Base-by-base conservation (phyloP, 2,329 filamentous ascomycete species). In the Aspergillus ustus region DNA sequence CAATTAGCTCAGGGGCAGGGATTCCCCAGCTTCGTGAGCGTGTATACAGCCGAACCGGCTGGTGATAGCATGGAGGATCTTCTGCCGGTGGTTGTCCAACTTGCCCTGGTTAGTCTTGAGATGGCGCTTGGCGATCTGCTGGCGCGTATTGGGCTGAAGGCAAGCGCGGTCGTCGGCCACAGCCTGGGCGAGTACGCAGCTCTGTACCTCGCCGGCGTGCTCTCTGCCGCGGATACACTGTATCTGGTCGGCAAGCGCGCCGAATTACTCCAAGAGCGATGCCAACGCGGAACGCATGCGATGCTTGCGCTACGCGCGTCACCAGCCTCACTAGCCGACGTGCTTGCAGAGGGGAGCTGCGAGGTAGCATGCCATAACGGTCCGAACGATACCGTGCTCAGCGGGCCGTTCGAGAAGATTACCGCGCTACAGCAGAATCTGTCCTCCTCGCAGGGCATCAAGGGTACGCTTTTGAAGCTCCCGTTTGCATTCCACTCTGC, bases 161-260 rank as follows among this genome's bases (percentile, higher is more conserved):
- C 79, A 37, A 75, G 73, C 17, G 77, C 75, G 28, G 75, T 79
- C 7, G 70, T 80, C 37, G 79, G 79, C 3, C 79, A 81, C 56
- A 78, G 76, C 49, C 69, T 78, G 2, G 77, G 77, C 2, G 76
- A 79, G 64, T 78, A 77, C 63, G 71, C 73, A 8, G 76, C 76
- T 9, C 52, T 78, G 0, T 63, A 70, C 51, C 67, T 63, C 17
- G 69, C 75, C 2, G 75, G 74, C 2, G 73, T 78, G 0, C 58
- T 78, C 6, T 73, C 75, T 11, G 69, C 63, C 0, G 67, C 50
- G 19, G 77, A 78, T 58, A 67, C 71, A 0, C 65, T 94, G 57
- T 88, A 87, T 66, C 81, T 93, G 2, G 90, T 93, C 28, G 91
- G 90, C 40, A 74, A 80, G 52, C 86, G 91, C 61, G 91, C 91